Conservation (phyloP, 208 protist species). For the Leishmania braziliensis region DNA sequence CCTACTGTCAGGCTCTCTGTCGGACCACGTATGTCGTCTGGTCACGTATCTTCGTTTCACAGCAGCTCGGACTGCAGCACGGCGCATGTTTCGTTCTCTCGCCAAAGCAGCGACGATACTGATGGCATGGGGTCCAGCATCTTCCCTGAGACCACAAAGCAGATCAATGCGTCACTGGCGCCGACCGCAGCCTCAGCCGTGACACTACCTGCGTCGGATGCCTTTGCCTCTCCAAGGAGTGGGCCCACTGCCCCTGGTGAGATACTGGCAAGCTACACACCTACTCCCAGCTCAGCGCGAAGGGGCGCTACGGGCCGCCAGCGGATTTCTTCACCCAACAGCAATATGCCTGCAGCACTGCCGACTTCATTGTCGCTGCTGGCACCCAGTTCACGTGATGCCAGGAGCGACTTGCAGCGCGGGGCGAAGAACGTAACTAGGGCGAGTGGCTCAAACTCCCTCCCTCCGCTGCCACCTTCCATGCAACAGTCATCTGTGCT, state of each 20-base stretch:
- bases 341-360: neutral
- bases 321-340: neutral
- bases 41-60: constrained; percentile 34
- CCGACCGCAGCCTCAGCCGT: neutral
- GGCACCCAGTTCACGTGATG: constrained; percentile 14
- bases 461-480: constrained; percentile 13
- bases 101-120: constrained; percentile 4
- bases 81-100: neutral
- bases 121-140: neutral
- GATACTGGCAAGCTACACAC: neutral
- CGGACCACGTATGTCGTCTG: constrained; percentile 31
- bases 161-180: neutral
- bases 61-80: constrained; percentile 49
- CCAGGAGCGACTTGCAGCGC: neutral
- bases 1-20: neutral
- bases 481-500: constrained; percentile 5
- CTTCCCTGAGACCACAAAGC: constrained; percentile 11
- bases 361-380: neutral
- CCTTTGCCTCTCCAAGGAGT: constrained; percentile 17
- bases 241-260: neutral
- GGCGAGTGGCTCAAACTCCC: neutral
- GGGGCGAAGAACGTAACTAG: too few species aligned
- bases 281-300: neutral
- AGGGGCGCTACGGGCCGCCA: neutral
- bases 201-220: constrained; percentile 23